Conservation (phyloP, 2,329 filamentous ascomycete species). For the Botrytis cinerea region DNA sequence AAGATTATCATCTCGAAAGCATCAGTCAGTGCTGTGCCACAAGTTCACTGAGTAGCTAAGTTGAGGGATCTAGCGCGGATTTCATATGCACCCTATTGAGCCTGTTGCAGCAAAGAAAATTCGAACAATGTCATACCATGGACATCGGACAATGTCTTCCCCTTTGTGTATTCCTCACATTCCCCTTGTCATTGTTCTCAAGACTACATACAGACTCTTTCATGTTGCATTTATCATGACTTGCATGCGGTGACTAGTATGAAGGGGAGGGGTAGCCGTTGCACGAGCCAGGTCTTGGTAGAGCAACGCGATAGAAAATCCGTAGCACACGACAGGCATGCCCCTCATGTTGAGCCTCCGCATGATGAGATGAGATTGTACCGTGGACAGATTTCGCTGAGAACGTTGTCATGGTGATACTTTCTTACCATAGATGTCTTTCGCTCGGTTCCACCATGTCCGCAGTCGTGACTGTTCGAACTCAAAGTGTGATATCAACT, state of each 20-base stretch:
- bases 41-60: neutral
- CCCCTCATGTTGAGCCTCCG: conserved; percentile 1
- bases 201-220: neutral
- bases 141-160: neutral
- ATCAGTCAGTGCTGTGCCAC: conserved; percentile 3
- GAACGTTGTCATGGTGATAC: neutral
- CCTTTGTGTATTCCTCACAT: neutral
- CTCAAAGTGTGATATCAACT: neutral
- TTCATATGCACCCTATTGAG: neutral
- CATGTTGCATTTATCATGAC: neutral
- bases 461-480: neutral
- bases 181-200: neutral
- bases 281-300: conserved; percentile 7
- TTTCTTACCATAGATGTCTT: neutral
- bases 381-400: neutral
- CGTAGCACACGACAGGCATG: neutral
- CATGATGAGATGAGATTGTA: neutral
- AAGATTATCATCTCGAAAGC: neutral
- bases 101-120: neutral
- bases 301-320: neutral
- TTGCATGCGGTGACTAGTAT: neutral
- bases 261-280: conserved; percentile 6
- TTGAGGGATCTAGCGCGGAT: neutral
- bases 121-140: neutral
- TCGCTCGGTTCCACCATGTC: neutral